Base-by-base conservation (phyloP, 495 filamentous ascomycete species). In the Tirmania nivea region DNA sequence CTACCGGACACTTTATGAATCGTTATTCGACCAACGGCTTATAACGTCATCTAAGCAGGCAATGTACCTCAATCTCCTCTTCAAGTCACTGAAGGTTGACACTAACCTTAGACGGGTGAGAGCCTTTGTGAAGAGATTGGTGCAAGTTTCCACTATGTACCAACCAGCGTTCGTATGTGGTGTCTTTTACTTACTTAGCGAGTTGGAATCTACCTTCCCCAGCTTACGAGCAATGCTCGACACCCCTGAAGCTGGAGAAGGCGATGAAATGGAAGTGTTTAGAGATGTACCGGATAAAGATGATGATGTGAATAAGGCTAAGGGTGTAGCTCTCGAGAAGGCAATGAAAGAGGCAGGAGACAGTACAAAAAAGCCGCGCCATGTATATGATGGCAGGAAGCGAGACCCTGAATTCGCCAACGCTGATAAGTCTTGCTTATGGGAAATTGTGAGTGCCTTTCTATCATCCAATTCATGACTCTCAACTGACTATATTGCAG, bases 1-100 rank as follows among this genome's bases (percentile, higher is more conserved):
- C 69, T 95, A 95, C 67, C 75, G 87, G 35, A 94, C 88, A 3
- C 70, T 97, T 20, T 97, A 97, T 63, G 89, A 96, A 65, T 94
- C 88, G 4, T 74, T 97, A 8, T 71, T 96, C 10, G 90, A 97
- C 59, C 84, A 86, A 7, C 78, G 90, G 14, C 77, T 97, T 2
- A 69, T 85, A 42, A 83, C 75, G 2, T 92, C 89, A 10, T 96
- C 92, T 12, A 96, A 96, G 66, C 92, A 97, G 63, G 78, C 87
- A 1, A 70, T 97, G 53, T 96, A 95, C 60, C 75, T 97, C 48
- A 96, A 97, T 61, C 73, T 97, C 0, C 68, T 97, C 0, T 95
- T 83, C 72, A 79, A 83, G 56, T 74, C 86, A 9, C 69, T 97
- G 53, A 94, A 88, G 70, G 76, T 79, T 8, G 90, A 97, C 58